A percentile compares a stretch with the other conserved stretches of the same genome.
Evolutionary conservation across 2,329 filamentous ascomycete genomes (phyloP).

Genomic region (Pseudogymnoascus sp.): DNA sequence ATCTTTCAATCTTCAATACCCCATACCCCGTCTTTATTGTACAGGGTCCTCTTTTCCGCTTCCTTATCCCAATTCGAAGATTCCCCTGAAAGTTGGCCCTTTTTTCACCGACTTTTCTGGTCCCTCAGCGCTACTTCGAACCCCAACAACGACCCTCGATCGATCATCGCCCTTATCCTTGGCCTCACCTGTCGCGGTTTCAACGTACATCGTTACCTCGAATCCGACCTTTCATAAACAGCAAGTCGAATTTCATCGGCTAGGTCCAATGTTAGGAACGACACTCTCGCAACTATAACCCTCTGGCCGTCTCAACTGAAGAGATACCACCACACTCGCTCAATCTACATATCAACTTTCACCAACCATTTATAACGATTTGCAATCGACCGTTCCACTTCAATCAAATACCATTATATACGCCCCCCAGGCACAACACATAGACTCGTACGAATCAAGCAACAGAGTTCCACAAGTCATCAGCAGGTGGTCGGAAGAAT

Average conservation of each 20-base stretch:
- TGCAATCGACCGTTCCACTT: slow-evolving; percentile 2
- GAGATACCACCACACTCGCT: slow-evolving; percentile 5
- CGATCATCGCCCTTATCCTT: neutral
- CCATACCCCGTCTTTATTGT: neutral
- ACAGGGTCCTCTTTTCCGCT: neutral
- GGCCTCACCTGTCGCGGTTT: neutral
- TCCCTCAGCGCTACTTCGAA: neutral
- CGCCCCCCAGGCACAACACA: neutral
- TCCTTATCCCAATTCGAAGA: neutral
- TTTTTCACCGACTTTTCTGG: slow-evolving; percentile 2
- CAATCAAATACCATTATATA: slow-evolving; percentile 7
- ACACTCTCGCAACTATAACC: neutral
- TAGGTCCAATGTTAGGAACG: neutral
- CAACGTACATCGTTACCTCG: neutral
- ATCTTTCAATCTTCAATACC: neutral
- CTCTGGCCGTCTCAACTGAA: neutral
- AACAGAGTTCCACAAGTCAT: neutral
- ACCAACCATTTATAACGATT: neutral
- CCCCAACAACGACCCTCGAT: neutral
- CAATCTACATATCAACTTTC: neutral
- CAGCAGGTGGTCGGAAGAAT: neutral
- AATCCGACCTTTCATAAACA: neutral
- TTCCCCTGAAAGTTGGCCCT: neutral
- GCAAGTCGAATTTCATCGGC: neutral
- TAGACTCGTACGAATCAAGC: neutral